Base-by-base conservation (phyloP, 176 grass and related monocot species). In the Luzula sylvatica region DNA sequence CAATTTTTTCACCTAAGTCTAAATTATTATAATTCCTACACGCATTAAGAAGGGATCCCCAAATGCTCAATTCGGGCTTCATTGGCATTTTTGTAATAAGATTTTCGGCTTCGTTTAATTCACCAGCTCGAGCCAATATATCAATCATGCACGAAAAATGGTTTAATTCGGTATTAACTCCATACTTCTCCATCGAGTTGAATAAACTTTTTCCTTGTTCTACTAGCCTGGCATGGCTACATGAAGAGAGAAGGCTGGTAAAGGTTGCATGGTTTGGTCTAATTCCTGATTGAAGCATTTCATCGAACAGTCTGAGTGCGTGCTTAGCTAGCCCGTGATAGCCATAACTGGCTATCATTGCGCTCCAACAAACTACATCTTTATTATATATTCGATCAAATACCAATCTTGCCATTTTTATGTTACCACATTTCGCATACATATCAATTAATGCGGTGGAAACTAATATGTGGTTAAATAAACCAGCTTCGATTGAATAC, bases 71-170 rank as follows among this genome's bases (percentile, higher is more conserved):
- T 42, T 67, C 62, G 39, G 61, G 59, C 38, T 65, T 56, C 23
- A 67, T 41, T 9, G 72, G 42, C 28, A 75, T 67, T 18, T 12
- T 43, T 25, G 42, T 6, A 44, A 66, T 39, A 15, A 51, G 28
- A 38, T 60, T 47, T 60, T 67, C 5, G n/a, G 62, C 44, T 28
- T 75, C 72, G 58, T 24, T 27, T 43, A 75, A 22, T 45, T 75
- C 56, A 2, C 62, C 72, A 35, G 61, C 42, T 56, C 61, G 52
- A 23, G 52, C 71, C 32, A 75, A 38, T n/a, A 66, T 51, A 47
- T 75, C 61, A 17, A 58, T 51, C 58, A 58, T 56, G 28, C 61
- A 59, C 22, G 52, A 26, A 52, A 49, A 53, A 41, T 75, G 50
- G 40, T 59, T 67, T 19, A 59, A 56, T 26, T 30, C 26, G 4